A percentile compares a stretch with the other conserved stretches of the same genome.
Conservation (phyloP, 148 eudicot species). For the Chenopodium formosanum region DNA sequence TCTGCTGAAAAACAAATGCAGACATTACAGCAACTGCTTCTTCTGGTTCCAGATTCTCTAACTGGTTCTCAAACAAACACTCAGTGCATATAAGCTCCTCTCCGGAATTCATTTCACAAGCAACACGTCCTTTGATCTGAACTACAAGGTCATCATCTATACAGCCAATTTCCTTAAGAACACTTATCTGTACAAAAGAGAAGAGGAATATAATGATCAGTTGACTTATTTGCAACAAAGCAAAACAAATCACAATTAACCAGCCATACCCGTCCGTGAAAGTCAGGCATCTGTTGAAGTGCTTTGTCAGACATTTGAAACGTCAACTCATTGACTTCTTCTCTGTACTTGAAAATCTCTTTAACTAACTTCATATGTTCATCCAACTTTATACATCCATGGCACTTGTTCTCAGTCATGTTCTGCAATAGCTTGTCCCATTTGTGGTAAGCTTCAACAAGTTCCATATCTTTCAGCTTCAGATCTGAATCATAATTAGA, state of each 20-base stretch:
- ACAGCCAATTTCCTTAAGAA: conserved; percentile 83
- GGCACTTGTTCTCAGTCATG: conserved; percentile 89
- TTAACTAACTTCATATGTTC: conserved; percentile 70
- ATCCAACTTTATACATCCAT: conserved; percentile 85
- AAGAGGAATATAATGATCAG: neutral
- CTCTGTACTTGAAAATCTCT: conserved; percentile 60
- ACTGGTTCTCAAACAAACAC: conserved; percentile 95
- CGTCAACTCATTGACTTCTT: conserved; percentile 71
- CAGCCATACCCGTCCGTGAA: conserved; percentile 88
- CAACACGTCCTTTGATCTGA: conserved; percentile 98
- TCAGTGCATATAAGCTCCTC: conserved; percentile 97
- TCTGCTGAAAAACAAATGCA: conserved; percentile 97
- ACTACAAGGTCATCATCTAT: conserved; percentile 93
- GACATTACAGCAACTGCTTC: conserved; percentile 99
- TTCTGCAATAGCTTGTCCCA: conserved; percentile 64
- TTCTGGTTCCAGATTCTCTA: conserved; percentile 95
- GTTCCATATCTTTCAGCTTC: conserved; percentile 66
- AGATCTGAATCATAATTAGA: conserved; percentile 56
- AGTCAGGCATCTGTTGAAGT: conserved; percentile 97
- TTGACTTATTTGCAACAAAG: neutral
- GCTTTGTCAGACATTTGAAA: conserved; percentile 99
- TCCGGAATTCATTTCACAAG: conserved; percentile 99
- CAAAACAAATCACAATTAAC: conserved; percentile 2
- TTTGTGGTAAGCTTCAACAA: conserved; percentile 61
- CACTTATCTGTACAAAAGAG: conserved; percentile 67